These are phyloP conservation scores for Hemisphaericaspora xylanilytica DNA, from an alignment of 1,139 yeast genomes.

Conservation along the genomic window DNA sequence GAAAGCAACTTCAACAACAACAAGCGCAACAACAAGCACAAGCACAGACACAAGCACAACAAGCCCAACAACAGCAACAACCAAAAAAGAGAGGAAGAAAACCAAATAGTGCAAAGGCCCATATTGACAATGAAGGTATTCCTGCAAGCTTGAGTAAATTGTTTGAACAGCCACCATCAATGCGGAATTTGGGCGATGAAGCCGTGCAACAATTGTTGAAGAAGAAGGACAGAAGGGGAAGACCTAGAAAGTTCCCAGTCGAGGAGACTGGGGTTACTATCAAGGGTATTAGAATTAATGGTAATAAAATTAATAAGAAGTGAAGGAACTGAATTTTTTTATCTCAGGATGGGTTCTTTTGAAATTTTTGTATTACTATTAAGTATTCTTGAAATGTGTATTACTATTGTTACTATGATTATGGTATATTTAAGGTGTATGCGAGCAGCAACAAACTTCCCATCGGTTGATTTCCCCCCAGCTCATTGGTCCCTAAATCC, in stretches of 20 bases:
- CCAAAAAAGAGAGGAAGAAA: slow-evolving; percentile 5
- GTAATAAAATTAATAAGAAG: slow-evolving; percentile 20
- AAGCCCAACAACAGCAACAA: slow-evolving; percentile 3
- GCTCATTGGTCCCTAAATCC: too few relatives aligned
- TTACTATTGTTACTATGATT: background rate
- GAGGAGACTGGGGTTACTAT: slow-evolving; percentile 51
- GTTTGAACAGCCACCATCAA: slow-evolving; percentile 28
- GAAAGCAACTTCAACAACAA: background rate
- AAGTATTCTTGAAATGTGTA: background rate
- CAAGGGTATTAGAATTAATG: slow-evolving; percentile 45
- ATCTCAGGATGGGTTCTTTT: background rate
- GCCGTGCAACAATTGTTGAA: slow-evolving; percentile 39
- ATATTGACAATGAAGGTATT: slow-evolving; percentile 3
- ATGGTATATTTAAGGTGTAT: too few relatives aligned
- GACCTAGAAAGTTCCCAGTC: slow-evolving; percentile 52
- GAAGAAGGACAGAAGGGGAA: slow-evolving; percentile 47
- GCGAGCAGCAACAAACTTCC: too few relatives aligned
- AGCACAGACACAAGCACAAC: slow-evolving; percentile 4
- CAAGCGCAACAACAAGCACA: background rate
- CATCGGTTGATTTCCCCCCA: too few relatives aligned
- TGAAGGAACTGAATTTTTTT: background rate
- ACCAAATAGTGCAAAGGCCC: slow-evolving; percentile 4
- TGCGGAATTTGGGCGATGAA: slow-evolving; percentile 33
- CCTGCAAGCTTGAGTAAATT: slow-evolving; percentile 19
- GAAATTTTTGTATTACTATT: background rate